A percentile compares a stretch with the other conserved stretches of the same genome.
Evolutionary conservation across 169 alveolate species (phyloP).

Genomic region (Perkinsus marinus): DNA sequence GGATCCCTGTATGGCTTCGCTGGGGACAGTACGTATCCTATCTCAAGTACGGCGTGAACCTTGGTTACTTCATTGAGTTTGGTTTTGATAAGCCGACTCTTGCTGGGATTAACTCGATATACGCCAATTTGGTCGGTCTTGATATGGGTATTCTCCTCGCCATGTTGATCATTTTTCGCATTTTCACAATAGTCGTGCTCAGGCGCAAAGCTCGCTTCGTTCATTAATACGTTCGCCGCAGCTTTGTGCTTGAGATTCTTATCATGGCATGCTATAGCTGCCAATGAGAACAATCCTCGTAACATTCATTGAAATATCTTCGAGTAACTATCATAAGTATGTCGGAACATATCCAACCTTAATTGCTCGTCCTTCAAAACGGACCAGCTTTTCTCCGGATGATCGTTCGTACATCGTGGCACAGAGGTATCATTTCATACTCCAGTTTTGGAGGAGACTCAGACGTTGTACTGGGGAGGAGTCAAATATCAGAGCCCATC

Average conservation of each 20-base stretch:
- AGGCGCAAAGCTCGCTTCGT: neutral
- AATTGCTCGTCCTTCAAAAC: too few species aligned
- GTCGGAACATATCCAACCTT: neutral
- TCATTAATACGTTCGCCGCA: neutral
- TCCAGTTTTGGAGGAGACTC: too few species aligned
- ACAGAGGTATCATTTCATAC: too few species aligned
- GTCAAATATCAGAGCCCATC: too few species aligned
- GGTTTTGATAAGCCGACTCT: neutral
- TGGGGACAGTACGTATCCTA: constrained; percentile 43
- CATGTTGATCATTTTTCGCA: neutral
- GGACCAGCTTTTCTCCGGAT: too few species aligned
- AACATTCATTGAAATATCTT: too few species aligned
- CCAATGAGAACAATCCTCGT: neutral
- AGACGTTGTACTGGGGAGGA: too few species aligned
- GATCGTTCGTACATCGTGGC: too few species aligned
- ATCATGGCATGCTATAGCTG: neutral
- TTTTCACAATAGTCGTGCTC: neutral
- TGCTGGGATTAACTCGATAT: neutral
- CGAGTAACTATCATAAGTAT: too few species aligned
- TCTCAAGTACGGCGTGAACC: constrained; percentile 33
- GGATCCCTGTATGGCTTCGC: constrained; percentile 42
- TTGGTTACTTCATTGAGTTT: neutral
- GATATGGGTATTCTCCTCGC: neutral
- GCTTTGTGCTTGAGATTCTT: neutral
- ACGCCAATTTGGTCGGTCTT: neutral